Base-by-base conservation (phyloP, 176 grass and related monocot species). In the Areca catechu region DNA sequence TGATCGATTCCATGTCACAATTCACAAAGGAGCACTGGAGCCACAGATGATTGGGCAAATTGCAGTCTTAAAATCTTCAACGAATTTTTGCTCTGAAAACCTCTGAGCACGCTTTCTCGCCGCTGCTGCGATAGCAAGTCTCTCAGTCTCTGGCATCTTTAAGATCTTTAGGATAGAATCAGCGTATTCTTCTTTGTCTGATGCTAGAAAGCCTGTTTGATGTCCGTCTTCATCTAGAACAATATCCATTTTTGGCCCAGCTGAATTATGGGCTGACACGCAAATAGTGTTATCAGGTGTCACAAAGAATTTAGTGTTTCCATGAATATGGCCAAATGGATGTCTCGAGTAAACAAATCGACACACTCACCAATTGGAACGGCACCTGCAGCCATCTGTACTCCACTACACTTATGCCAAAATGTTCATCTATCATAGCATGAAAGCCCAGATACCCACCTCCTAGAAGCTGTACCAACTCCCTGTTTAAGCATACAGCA, bases 381-480 rank as follows among this genome's bases (percentile, higher is more conserved):
- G 65, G 88, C 86, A 51, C 81, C 93, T 49, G 93, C 93, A 63
- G 88, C 88, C 93, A 92, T n/a, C n/a, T 98, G 67, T 92, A 98
- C 69, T 92, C 93, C 21, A 98, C 93, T 18, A 98, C 84, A 65
- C 84, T 85, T 69, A 98, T 92, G 60, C 87, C 87, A 65, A 98
- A 89, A 80, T 98, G 88, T 56, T 98, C 93, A 76, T 98, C 93
- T 24, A 86, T 77, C 93, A 98, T 92, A 14, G 84, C 88, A 79
- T 98, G 93, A 16, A n/a, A 98, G 84, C 66, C 93, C 93, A 20
- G 58, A 62, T 70, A 98, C 57, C 87, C 80, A 67, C 78, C 79
- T 55, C 84, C 84, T 7, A 98, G 79, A 83, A 98, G 81, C 53
- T 76, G 60, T 71, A 85, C 70, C 61, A 98, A 78, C 58, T 81